Percentiles rank a stretch among this genome's conserved stretches.
These are phyloP conservation scores for Fusarium sp. DNA, from an alignment of 2,329 filamentous ascomycete genomes.

Conservation along the genomic window DNA sequence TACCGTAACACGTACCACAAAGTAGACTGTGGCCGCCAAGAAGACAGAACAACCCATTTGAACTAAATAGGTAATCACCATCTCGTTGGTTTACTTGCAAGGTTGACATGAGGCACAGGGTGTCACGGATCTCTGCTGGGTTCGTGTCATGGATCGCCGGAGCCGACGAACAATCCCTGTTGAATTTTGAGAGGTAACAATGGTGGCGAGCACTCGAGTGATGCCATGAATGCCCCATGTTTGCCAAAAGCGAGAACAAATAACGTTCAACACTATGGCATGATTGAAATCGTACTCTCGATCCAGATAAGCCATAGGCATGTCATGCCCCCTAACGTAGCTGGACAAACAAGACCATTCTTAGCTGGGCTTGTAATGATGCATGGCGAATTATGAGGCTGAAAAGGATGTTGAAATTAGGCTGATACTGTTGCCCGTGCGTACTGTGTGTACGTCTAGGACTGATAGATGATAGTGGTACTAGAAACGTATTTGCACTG, in stretches of 20 bases:
- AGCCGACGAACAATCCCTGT: constrained; percentile 32
- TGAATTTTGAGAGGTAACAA: constrained; percentile 12
- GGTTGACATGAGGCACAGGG: constrained; percentile 29
- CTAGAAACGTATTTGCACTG: neutral
- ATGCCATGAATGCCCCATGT: neutral
- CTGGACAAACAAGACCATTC: neutral
- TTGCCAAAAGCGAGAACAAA: neutral
- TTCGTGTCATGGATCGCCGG: constrained; percentile 37
- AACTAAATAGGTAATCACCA: constrained; percentile 16
- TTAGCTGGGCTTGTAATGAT: neutral
- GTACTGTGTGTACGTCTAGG: neutral
- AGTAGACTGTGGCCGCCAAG: neutral
- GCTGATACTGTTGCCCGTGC: constrained; percentile 1
- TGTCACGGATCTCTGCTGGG: constrained; percentile 45
- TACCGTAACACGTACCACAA: constrained; percentile 2
- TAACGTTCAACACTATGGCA: neutral
- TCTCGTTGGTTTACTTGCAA: constrained; percentile 8
- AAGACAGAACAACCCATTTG: constrained; percentile 12
- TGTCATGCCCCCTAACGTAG: neutral
- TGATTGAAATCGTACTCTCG: neutral
- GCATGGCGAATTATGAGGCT: constrained; percentile 17
- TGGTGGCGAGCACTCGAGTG: neutral
- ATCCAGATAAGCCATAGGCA: neutral
- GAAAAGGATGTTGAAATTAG: constrained; percentile 15
- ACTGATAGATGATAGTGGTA: no score